Evolutionary conservation across 2,329 filamentous ascomycete species (phyloP), one percentile per base, ranked within the genome.

Genomic region (Arthroderma sp.): DNA sequence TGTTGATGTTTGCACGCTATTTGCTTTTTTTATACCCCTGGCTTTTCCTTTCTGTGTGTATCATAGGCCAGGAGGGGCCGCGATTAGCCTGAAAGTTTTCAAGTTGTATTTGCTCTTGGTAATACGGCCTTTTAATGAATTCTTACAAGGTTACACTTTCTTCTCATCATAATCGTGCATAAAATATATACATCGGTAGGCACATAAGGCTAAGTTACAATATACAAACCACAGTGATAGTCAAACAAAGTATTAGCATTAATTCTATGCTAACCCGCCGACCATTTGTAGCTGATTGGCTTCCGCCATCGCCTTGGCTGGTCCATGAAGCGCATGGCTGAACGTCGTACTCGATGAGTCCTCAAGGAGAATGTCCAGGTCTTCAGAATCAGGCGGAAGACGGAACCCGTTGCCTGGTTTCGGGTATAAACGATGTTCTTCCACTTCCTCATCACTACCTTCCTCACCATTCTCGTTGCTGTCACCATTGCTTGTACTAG

Each of bases 291-390:
- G 17, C 23, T 39, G 49, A 13, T 35, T 57, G 25, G 21, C 52
- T 25, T 56, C 49, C 13, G 28, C 47, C 25, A 43, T 59, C 44
- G 57, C 55, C 43, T 61, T 61, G n/a, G 64, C 64, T 52, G 66
- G 56, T 1, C 65, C 62, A 61, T 72, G 66, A 47, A 73, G 57
- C 15, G 64, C 57, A 62, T 83, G 80, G 60, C 77, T 82, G 63
- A 83, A 83, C 0, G 81, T 81, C 21, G 75, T 73, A 63, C 76
- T 77, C 23, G 71, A 65, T 41, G 79, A 76, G 54, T 82, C 79
- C 62, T 86, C 83, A 6, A 82, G 77, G 23, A 86, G 67, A 73
- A 83, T 84, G 58, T 81, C 75, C 39, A 83, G 63, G 65, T 86
- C 82, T 25, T 81, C 77, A 17, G 74, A 75, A 61, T 84, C 80